A percentile compares a stretch with the other conserved stretches of the same genome.
These are phyloP conservation scores for Chamaecrista fasciculata DNA, from an alignment of 306 rosid species.

Conservation along the genomic window DNA sequence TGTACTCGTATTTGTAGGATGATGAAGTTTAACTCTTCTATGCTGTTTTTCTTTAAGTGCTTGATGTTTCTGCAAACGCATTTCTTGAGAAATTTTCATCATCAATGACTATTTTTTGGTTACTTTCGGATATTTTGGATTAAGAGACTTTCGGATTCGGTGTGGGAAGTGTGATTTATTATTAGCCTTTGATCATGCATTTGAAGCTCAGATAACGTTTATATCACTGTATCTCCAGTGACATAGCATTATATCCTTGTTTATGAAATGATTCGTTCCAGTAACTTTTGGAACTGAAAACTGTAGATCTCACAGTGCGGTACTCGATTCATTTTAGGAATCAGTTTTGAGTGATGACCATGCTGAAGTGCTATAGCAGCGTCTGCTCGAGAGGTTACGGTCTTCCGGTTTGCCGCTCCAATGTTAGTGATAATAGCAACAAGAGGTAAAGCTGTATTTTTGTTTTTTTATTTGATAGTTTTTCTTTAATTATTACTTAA, in stretches of 20 bases:
- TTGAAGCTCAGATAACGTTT: neutral
- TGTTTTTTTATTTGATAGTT: neutral
- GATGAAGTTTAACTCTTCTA: no score
- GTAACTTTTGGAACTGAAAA: neutral
- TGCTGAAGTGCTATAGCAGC: conserved; percentile 39
- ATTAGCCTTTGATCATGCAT: neutral
- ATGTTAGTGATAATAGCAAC: conserved; percentile 24
- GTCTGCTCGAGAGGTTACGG: conserved; percentile 39
- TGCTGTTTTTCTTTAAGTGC: no score
- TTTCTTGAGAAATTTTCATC: no score
- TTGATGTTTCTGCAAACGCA: no score
- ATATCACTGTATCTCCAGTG: neutral
- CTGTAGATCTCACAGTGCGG: neutral
- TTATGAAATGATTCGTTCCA: neutral
- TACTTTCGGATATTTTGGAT: no score
- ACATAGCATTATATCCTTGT: neutral
- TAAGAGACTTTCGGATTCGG: no score
- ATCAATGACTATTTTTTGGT: no score
- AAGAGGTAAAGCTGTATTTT: conserved; percentile 34
- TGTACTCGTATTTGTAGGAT: no score
- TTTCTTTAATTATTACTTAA: neutral
- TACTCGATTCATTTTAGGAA: neutral
- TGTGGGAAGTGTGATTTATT: no score
- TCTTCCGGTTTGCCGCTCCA: conserved; percentile 49
- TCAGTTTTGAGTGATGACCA: conserved; percentile 34